Base-by-base conservation (phyloP, 2,329 filamentous ascomycete species). In the Sarocladium strictum region DNA sequence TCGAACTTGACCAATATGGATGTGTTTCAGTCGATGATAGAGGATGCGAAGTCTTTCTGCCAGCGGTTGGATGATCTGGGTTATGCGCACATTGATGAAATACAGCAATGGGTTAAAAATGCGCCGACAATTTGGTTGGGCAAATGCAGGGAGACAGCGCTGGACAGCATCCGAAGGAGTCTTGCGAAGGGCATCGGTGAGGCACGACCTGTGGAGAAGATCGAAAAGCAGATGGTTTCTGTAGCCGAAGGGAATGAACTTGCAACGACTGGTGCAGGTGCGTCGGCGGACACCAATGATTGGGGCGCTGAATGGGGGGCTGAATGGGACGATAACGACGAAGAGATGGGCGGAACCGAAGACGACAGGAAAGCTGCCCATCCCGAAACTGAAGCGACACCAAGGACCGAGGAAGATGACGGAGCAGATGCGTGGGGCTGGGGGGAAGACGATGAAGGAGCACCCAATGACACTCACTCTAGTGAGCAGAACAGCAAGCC, bases 51-150 rank as follows among this genome's bases (percentile, higher is more conserved):
- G 24, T 67, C 71, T 0, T 88, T 97, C 62, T 87, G 86, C 53
- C 70, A 76, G 6, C 76, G 75, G 1, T 70, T 97, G 7, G 76
- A 83, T 33, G 69, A 73, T 7, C 73, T 85, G 17, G 78, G 80
- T 0, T 93, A 89, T 78, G 76, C 78, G 15, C 78, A 78, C 3
- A 75, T 81, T 49, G 73, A 78, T 14, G 81, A 86, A 29, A 72
- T 99, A 35, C 77, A 81, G 43, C 83, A 89, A 23, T 99, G 94
- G 93, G 85, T 90, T 0, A 81, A 85, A 38, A 85, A 86, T 58
- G 87, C 90, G 1, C 89, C 91, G 0, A 83, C 84, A 55, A 85
- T 90, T 24, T 99, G 94, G 94, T 78, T 97, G 14, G 82, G 82
- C 2, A 93, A 90, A 66, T 87, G 91, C 60, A 84, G 89, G 63